These are phyloP conservation scores for Fusarium sulawesiense DNA, from an alignment of 2,329 filamentous ascomycete species.

Conservation along the genomic window DNA sequence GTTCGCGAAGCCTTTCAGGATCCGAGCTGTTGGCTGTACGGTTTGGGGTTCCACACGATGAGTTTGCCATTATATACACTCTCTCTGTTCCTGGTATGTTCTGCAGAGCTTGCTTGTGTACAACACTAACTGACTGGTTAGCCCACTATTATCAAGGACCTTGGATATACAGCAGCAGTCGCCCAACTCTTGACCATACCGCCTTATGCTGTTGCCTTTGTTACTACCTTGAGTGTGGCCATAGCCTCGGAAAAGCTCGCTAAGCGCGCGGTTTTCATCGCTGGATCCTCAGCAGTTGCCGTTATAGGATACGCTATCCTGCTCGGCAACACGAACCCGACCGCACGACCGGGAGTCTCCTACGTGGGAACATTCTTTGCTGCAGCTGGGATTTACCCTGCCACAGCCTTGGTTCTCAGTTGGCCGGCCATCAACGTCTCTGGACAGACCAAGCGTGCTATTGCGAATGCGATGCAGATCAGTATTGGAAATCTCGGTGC, in stretches of 20 bases:
- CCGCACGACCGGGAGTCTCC: constrained; percentile 63
- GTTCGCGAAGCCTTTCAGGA: constrained; percentile 73
- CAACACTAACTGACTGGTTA: not conserved
- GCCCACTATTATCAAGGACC: constrained; percentile 65
- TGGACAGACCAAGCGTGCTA: constrained; percentile 75
- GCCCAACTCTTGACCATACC: constrained; percentile 72
- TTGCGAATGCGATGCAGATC: constrained; percentile 77
- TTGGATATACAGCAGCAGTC: constrained; percentile 64
- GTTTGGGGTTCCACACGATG: constrained; percentile 77
- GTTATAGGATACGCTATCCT: constrained; percentile 73
- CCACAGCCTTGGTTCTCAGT: constrained; percentile 70
- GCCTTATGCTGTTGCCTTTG: constrained; percentile 71
- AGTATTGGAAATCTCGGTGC: constrained; percentile 77
- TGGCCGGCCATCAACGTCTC: constrained; percentile 80
- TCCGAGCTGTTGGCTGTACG: constrained; percentile 79
- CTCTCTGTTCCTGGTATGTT: constrained; percentile 63
- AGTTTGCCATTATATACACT: constrained; percentile 70
- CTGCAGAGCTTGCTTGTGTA: rapidly evolving
- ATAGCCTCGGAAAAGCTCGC: constrained; percentile 68
- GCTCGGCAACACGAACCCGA: constrained; percentile 61
- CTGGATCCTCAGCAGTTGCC: constrained; percentile 65
- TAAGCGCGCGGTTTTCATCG: constrained; percentile 72
- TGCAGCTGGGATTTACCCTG: constrained; percentile 74
- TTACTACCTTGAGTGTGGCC: constrained; percentile 68
- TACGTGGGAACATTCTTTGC: constrained; percentile 73